Base-by-base conservation (phyloP, 208 protist species). In the Crithidia bombi region DNA sequence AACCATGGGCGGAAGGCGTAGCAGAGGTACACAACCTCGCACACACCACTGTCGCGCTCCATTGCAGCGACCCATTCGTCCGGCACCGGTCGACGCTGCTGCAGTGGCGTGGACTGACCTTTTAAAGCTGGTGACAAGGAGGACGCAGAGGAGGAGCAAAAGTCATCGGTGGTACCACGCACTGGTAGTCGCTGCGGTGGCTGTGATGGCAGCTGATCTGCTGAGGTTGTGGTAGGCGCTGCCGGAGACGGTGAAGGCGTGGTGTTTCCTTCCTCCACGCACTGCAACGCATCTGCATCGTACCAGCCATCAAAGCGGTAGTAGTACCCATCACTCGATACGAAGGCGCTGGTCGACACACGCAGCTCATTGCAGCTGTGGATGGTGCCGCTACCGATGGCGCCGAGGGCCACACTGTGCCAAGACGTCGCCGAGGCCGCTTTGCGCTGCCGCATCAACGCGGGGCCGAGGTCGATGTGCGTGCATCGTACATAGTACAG, bases 231-330 rank as follows among this genome's bases (percentile, higher is more conserved):
- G n/a, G n/a, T n/a, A n/a, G n/a, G n/a, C n/a, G n/a, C n/a, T n/a
- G n/a, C n/a, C n/a, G n/a, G n/a, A n/a, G n/a, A n/a, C n/a, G n/a
- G n/a, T n/a, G n/a, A n/a, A n/a, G n/a, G n/a, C n/a, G n/a, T n/a
- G n/a, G n/a, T n/a, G n/a, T n/a, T 9, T 14, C 4, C 52, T 25
- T 54, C 59, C 21, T 51, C 32, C 4, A 65, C 19, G 17, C n/a
- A 14, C 2, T 54, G 30, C 59, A 56, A 33, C 15, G 51, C 15
- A 17, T 19, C 25, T 6, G 36, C 71, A 9, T 92, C 84, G 78
- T 92, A 92, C 85, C 87, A 92, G 50, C 87, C 87, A 39, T 88
- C 82, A 54, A 78, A 85, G 56, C 74, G 71, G 73, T 92, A 92
- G 66, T 73, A 70, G 66, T 90, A 92, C 26, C 87, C 87, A 28